A percentile compares a stretch with the other conserved stretches of the same genome.
These are phyloP conservation scores for Harringtonia aguacate DNA, from an alignment of 2,329 filamentous ascomycete genomes.

Conservation along the genomic window DNA sequence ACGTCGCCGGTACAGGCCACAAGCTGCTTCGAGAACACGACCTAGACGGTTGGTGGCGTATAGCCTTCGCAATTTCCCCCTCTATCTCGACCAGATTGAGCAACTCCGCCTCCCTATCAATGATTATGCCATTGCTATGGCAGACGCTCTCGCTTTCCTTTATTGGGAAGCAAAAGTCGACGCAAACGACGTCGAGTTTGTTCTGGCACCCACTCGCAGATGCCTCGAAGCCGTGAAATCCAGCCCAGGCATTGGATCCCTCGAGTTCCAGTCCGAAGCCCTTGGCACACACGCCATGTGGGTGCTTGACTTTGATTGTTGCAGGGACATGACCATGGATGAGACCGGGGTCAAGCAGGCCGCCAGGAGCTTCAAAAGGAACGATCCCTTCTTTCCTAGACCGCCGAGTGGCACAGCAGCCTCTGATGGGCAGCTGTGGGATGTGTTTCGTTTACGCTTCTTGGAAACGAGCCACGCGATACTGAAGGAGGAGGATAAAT, in stretches of 20 bases:
- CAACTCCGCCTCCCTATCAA: constrained; percentile 22
- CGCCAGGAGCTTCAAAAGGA: constrained; percentile 31
- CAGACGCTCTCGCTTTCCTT: constrained; percentile 35
- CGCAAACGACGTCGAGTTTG: constrained; percentile 45
- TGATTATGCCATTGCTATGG: constrained; percentile 33
- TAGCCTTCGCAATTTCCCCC: constrained; percentile 35
- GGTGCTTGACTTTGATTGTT: constrained; percentile 38
- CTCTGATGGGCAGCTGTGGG: constrained; percentile 14
- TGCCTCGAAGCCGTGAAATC: background rate
- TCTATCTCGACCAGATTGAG: constrained; percentile 39
- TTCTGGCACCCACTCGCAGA: constrained; percentile 25
- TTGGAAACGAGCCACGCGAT: constrained; percentile 3
- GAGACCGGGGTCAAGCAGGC: constrained; percentile 27
- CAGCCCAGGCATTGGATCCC: background rate
- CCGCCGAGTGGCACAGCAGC: constrained; percentile 14
- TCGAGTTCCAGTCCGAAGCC: background rate
- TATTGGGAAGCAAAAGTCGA: constrained; percentile 37
- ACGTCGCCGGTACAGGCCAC: constrained; percentile 13
- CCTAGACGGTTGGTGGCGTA: constrained; percentile 15
- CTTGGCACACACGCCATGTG: constrained; percentile 28
- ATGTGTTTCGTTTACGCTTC: constrained; percentile 12
- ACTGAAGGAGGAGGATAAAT: background rate
- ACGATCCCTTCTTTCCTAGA: constrained; percentile 40
- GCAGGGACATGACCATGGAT: constrained; percentile 23
- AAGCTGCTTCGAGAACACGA: background rate